Evolutionary conservation across 352 stramenopile species (phyloP).

Genomic region (Elongisporangium senticosum): DNA sequence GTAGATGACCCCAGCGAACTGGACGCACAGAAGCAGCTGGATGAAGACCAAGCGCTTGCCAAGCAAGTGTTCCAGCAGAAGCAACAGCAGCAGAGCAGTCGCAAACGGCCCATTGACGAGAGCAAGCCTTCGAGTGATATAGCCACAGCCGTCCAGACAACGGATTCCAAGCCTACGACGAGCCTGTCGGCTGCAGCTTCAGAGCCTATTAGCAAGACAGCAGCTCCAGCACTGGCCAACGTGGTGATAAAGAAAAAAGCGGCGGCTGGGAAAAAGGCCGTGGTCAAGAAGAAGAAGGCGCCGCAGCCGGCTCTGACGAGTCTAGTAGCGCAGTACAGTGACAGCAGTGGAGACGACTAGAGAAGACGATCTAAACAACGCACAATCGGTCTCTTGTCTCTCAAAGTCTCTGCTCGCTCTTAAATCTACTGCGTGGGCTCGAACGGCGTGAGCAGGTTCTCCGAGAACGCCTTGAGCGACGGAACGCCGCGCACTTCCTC

Average conservation of each 20-base stretch:
- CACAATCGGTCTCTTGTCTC: constrained; percentile 10
- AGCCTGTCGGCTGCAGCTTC: neutral
- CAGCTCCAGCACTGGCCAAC: constrained; percentile 15
- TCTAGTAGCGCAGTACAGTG: constrained; percentile 77
- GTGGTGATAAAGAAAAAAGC: constrained; percentile 24
- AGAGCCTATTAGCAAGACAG: constrained; percentile 4
- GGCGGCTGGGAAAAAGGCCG: constrained; percentile 21
- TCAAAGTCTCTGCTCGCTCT: constrained; percentile 3
- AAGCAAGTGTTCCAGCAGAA: constrained; percentile 43
- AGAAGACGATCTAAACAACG: constrained; percentile 3
- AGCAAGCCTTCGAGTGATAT: constrained; percentile 5
- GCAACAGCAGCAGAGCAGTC: constrained; percentile 7
- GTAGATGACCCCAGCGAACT: constrained; percentile 28
- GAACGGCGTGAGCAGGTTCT: constrained; percentile 93
- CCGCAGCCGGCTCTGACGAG: constrained; percentile 32
- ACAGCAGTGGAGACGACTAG: constrained; percentile 47
- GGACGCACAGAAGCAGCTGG: constrained; percentile 35
- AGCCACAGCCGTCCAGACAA: neutral
- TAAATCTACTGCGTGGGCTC: constrained; percentile 53
- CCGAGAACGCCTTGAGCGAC: constrained; percentile 91
- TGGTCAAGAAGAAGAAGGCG: constrained; percentile 25
- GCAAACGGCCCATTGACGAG: constrained; percentile 20
- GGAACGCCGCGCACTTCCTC: constrained; percentile 97
- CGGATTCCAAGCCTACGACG: neutral
- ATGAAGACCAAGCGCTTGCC: constrained; percentile 43